Evolutionary conservation across 768 basidiomycete genomes (phyloP).

Genomic region (Scleroderma citrinum): DNA sequence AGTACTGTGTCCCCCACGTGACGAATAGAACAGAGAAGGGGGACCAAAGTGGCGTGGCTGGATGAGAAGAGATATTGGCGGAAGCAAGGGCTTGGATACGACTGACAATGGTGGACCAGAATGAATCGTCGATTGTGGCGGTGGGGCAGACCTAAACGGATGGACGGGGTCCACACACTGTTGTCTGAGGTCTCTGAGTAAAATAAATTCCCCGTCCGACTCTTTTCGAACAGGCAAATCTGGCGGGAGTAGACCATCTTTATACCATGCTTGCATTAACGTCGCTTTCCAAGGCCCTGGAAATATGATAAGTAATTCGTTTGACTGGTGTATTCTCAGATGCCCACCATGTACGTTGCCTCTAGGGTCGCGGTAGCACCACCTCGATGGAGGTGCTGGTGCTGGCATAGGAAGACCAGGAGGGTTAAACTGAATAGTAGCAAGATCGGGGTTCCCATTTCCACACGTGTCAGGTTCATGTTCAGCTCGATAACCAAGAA

Average conservation of each 20-base stretch:
- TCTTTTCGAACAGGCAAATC: slow-evolving; percentile 79
- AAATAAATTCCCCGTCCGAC: slow-evolving; percentile 60
- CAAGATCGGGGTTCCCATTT: slow-evolving; percentile 38
- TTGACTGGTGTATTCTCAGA: not conserved
- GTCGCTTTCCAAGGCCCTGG: slow-evolving; percentile 84
- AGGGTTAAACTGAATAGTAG: slow-evolving; percentile 67
- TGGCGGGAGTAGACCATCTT: slow-evolving; percentile 74
- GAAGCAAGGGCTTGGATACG: slow-evolving; percentile 49
- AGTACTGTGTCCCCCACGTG: slow-evolving; percentile 86
- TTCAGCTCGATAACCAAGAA: slow-evolving; percentile 61
- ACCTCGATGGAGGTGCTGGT: slow-evolving; percentile 61
- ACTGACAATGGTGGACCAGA: slow-evolving; percentile 26
- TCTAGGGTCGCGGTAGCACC: slow-evolving; percentile 85
- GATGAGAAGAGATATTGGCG: slow-evolving; percentile 68
- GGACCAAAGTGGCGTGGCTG: slow-evolving; percentile 84
- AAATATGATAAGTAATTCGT: slow-evolving; percentile 8
- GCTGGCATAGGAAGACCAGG: slow-evolving; percentile 74
- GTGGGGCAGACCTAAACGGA: slow-evolving; percentile 54
- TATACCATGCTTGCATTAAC: slow-evolving; percentile 87
- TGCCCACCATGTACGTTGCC: slow-evolving; percentile 67
- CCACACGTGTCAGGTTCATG: slow-evolving; percentile 51
- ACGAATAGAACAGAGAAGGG: slow-evolving; percentile 81
- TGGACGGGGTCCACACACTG: slow-evolving; percentile 79
- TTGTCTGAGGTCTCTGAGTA: slow-evolving; percentile 68
- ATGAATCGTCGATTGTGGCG: slow-evolving; percentile 31